Percentiles rank a stretch among this genome's conserved stretches.
These are phyloP conservation scores for Monilinia fructigena DNA, from an alignment of 2,329 filamentous ascomycete species.

Conservation along the genomic window DNA sequence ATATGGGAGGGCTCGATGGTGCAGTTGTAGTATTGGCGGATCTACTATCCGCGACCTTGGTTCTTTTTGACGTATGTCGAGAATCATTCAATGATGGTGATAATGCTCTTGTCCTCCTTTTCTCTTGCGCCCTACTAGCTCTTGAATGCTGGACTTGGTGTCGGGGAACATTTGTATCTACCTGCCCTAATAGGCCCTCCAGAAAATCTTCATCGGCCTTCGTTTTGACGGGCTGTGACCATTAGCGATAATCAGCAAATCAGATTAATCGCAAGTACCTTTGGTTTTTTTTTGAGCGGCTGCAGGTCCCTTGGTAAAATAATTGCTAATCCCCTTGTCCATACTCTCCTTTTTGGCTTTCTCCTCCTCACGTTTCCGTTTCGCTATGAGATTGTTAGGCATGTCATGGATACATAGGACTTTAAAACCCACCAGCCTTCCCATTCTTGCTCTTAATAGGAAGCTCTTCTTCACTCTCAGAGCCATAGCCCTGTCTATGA, in stretches of 20 bases:
- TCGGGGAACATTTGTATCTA: constrained; percentile 72
- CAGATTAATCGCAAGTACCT: constrained; percentile 53
- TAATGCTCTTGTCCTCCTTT: constrained; percentile 74
- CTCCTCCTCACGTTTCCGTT: constrained; percentile 85
- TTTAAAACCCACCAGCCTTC: constrained; percentile 40
- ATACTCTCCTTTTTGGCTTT: constrained; percentile 81
- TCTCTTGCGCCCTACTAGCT: constrained; percentile 69
- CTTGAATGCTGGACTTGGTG: constrained; percentile 61
- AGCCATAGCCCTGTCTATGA: constrained; percentile 59
- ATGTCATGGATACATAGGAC: not conserved
- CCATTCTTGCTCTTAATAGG: constrained; percentile 51
- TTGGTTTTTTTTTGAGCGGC: constrained; percentile 70
- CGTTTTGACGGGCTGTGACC: constrained; percentile 65
- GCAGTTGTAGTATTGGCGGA: constrained; percentile 28
- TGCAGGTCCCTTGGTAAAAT: constrained; percentile 77
- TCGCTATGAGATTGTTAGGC: constrained; percentile 53
- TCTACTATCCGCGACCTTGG: constrained; percentile 52
- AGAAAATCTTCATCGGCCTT: constrained; percentile 90
- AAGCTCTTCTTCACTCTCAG: constrained; percentile 71
- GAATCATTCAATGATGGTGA: constrained; percentile 64
- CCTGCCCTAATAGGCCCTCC: constrained; percentile 77
- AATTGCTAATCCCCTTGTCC: constrained; percentile 89
- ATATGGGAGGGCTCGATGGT: constrained; percentile 48
- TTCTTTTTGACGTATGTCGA: constrained; percentile 56
- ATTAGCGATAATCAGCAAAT: constrained; percentile 33